A percentile compares a stretch with the other conserved stretches of the same genome.
Evolutionary conservation across 2,329 filamentous ascomycete genomes (phyloP).

Genomic region (Alternaria consortialis): DNA sequence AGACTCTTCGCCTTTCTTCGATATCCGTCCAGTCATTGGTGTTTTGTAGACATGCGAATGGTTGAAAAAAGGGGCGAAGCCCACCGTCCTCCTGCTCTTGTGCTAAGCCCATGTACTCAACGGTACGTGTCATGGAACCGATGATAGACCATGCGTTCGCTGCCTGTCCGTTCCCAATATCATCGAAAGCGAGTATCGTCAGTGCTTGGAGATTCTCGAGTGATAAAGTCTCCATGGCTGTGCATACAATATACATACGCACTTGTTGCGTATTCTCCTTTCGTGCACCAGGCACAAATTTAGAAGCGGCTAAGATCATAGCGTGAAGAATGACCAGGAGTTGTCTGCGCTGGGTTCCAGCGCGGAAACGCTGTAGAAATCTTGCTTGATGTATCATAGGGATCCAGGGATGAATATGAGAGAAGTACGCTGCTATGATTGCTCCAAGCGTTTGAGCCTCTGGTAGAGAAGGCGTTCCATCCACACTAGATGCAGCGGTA

Average conservation of each 20-base stretch:
- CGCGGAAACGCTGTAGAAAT: constrained; percentile 17
- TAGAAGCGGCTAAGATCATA: neutral
- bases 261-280: neutral
- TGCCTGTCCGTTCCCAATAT: constrained; percentile 27
- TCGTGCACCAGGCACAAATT: neutral
- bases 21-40: constrained; percentile 23
- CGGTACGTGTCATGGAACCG: constrained; percentile 28
- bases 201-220: constrained; percentile 24
- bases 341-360: neutral
- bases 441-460: neutral
- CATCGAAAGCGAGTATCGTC: constrained; percentile 25
- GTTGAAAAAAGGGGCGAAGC: constrained; percentile 20
- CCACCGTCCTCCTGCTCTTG: constrained; percentile 28
- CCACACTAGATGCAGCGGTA: neutral
- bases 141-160: constrained; percentile 27
- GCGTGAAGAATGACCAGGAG: neutral
- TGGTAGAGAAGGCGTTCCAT: neutral
- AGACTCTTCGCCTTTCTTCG: constrained; percentile 29
- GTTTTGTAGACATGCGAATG: constrained; percentile 4
- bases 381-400: constrained; percentile 28
- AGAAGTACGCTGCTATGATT: constrained; percentile 22
- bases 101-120: constrained; percentile 26
- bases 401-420: constrained; percentile 27
- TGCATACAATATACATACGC: neutral
- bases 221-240: constrained; percentile 21